A percentile compares a stretch with the other conserved stretches of the same genome.
Evolutionary conservation across 495 filamentous ascomycete genomes (phyloP).

Genomic region (Amniculicola lignicola): DNA sequence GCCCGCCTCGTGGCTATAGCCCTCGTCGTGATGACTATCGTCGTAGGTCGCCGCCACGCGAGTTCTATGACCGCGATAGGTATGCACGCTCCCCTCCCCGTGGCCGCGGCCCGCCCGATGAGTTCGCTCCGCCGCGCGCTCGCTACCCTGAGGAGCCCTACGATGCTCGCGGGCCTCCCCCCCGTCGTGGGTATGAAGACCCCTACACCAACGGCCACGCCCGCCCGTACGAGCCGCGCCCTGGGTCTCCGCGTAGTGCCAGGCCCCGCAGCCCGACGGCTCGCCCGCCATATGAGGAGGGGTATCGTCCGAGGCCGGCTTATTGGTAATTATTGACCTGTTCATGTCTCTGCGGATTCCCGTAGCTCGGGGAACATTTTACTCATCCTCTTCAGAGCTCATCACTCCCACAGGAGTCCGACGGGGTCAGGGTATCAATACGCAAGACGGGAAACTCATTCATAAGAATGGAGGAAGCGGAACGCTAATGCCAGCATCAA

Average conservation of each 20-base stretch:
- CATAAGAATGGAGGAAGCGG: too few relatives aligned
- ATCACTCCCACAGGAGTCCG: too few relatives aligned
- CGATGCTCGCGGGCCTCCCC: conserved; percentile 42
- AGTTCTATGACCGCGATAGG: conserved; percentile 79
- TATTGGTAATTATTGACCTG: conserved; percentile 47
- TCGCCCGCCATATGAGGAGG: conserved; percentile 36
- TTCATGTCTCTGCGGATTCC: too few relatives aligned
- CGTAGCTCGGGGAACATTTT: too few relatives aligned
- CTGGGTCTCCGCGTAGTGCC: conserved; percentile 49
- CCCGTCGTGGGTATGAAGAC: conserved; percentile 60
- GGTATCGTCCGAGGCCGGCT: conserved; percentile 35
- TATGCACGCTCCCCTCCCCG: conserved; percentile 72
- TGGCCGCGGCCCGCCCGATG: conserved; percentile 66
- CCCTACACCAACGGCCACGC: conserved; percentile 62
- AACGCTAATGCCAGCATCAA: too few relatives aligned
- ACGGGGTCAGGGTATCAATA: too few relatives aligned
- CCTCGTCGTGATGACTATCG: conserved; percentile 79
- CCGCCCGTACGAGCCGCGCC: conserved; percentile 56
- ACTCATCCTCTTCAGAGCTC: too few relatives aligned
- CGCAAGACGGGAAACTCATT: too few relatives aligned
- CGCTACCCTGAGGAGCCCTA: conserved; percentile 40
- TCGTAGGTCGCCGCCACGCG: conserved; percentile 70
- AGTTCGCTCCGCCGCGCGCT: conserved; percentile 63
- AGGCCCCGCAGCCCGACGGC: conserved; percentile 37
- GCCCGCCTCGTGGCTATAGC: conserved; percentile 76